Evolutionary conservation across 1,139 yeast species (phyloP).

Genomic region (Geotrichum europaeum): DNA sequence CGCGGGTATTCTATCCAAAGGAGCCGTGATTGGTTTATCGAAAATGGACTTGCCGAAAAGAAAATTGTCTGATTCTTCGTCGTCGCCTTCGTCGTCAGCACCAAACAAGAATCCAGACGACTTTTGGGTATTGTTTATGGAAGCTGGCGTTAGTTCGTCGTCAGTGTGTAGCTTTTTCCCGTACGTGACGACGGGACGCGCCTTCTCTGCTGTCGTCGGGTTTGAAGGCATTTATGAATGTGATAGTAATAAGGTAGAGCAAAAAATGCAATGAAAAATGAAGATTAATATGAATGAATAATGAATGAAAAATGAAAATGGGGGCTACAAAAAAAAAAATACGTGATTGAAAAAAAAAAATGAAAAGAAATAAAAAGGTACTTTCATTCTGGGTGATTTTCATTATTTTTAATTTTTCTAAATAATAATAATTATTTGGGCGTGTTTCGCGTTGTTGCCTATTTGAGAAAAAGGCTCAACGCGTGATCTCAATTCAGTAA

Average conservation of each 20-base stretch:
- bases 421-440: neutral
- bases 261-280: neutral
- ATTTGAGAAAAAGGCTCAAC: neutral
- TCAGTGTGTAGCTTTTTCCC: constrained; percentile 1
- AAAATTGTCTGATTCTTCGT: constrained; percentile 8
- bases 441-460: neutral
- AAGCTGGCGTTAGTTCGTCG: neutral
- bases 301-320: constrained; percentile 10
- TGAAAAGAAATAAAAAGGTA: constrained; percentile 4
- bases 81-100: constrained; percentile 4
- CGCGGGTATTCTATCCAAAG: neutral
- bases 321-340: constrained; percentile 4
- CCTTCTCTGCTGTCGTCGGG: neutral
- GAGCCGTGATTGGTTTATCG: neutral
- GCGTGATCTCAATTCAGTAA: neutral
- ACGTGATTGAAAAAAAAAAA: constrained; percentile 1
- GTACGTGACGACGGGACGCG: constrained; percentile 7
- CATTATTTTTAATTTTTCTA: neutral
- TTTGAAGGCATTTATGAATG: neutral
- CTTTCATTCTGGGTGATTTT: neutral
- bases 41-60: constrained; percentile 1
- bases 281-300: neutral
- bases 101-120: neutral
- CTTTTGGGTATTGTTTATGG: neutral
- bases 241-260: neutral